A percentile compares a stretch with the other conserved stretches of the same genome.
These are phyloP conservation scores for Dimargaris cristalligena DNA, from an alignment of 192 early-diverging fungal genomes.

Conservation along the genomic window DNA sequence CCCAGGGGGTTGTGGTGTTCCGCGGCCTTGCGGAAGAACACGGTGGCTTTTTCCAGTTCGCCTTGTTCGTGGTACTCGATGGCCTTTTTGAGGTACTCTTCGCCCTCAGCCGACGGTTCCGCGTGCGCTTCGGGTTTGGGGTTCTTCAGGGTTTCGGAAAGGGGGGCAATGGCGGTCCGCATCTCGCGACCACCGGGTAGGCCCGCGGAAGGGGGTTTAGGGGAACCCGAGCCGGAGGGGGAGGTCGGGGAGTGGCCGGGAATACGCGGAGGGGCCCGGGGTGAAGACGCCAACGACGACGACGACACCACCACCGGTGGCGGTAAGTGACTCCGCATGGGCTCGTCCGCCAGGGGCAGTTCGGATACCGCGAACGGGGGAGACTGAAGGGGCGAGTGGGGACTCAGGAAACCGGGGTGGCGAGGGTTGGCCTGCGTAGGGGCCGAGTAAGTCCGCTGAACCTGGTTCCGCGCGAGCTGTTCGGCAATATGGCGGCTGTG, in stretches of 20 bases:
- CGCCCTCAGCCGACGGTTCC: constrained; percentile 14
- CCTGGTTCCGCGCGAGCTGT: neutral
- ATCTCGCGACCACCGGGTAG: too few species aligned
- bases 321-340: neutral
- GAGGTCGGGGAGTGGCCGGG: neutral
- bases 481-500: constrained; percentile 1
- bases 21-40: constrained; percentile 50
- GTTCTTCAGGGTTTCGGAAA: neutral
- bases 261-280: too few species aligned
- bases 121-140: neutral
- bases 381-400: neutral
- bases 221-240: too few species aligned
- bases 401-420: neutral
- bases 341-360: neutral
- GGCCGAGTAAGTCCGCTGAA: neutral
- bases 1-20: constrained; percentile 43
- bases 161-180: neutral
- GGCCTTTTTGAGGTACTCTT: constrained; percentile 45
- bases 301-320: neutral
- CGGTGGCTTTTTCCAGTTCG: constrained; percentile 50
- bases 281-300: neutral
- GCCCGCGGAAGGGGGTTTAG: too few species aligned
- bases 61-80: constrained; percentile 51
- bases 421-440: neutral
- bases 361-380: too few species aligned